A percentile compares a stretch with the other conserved stretches of the same genome.
phyloP scores from a whole-genome alignment of 2,329 filamentous ascomycete genomes.

The Venturia oleaginea region DNA sequence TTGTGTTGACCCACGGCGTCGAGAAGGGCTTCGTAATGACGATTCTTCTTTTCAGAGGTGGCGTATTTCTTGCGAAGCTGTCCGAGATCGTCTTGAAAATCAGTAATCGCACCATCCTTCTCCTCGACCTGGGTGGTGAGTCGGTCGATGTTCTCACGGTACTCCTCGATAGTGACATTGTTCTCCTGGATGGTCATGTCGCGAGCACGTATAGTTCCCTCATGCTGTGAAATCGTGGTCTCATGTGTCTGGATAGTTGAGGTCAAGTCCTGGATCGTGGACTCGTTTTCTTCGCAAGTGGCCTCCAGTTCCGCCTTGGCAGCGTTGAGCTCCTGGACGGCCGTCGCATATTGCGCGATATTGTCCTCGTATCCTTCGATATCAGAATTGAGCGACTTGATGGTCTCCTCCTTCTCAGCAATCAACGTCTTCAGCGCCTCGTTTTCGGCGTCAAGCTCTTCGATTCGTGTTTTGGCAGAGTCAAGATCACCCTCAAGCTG shows the following conservation, averaged over 20 bases:
- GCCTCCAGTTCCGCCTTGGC: not conserved
- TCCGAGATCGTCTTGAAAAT: not conserved
- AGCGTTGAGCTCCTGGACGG: not conserved
- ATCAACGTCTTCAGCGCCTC: not conserved
- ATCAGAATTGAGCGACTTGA: not conserved
- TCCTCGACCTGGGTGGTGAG: not conserved
- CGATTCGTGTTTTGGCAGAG: not conserved
- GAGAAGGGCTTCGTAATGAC: not conserved
- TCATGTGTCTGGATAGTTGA: not conserved
- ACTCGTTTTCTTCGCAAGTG: not conserved
- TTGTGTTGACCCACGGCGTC: not conserved
- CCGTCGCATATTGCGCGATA: not conserved
- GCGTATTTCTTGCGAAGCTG: not conserved
- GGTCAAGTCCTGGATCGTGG: not conserved
- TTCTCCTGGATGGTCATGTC: not conserved
- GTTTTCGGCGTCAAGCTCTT: not conserved
- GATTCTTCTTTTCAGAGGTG: not conserved
- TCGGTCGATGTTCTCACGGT: not conserved
- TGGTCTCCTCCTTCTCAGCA: not conserved
- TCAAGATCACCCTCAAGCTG: not conserved
- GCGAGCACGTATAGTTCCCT: not conserved
- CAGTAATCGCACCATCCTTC: not conserved
- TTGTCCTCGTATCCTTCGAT: not conserved
- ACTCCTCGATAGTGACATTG: not conserved
- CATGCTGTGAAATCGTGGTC: not conserved